Evolutionary conservation across 2,329 filamentous ascomycete genomes (phyloP).

Genomic region (Cercospora sp.): DNA sequence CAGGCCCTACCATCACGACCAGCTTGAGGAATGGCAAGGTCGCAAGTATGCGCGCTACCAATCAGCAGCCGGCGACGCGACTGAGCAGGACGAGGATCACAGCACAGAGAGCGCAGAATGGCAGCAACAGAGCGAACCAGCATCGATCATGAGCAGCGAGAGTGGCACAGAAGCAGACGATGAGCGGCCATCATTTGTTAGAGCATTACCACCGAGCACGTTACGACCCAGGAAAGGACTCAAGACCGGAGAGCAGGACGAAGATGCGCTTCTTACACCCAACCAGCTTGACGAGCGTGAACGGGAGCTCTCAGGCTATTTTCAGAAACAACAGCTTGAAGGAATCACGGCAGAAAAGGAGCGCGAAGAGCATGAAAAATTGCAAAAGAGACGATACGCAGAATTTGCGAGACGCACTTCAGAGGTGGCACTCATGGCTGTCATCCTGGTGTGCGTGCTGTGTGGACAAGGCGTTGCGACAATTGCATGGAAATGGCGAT

Average conservation of each 20-base stretch:
- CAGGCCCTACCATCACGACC: slow-evolving; percentile 34
- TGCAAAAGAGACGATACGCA: slow-evolving; percentile 81
- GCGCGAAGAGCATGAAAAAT: slow-evolving; percentile 56
- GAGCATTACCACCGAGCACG: slow-evolving; percentile 79
- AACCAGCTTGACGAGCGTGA: slow-evolving; percentile 48
- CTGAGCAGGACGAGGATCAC: not conserved
- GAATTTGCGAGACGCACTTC: slow-evolving; percentile 72
- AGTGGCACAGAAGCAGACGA: slow-evolving; percentile 95
- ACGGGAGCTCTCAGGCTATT: slow-evolving; percentile 45
- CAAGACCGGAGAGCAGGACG: slow-evolving; percentile 51
- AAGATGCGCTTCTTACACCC: slow-evolving; percentile 50
- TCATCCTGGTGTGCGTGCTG: slow-evolving; percentile 52
- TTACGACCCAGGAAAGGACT: slow-evolving; percentile 74
- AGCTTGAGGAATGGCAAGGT: slow-evolving; percentile 24
- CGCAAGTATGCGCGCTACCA: slow-evolving; percentile 2
- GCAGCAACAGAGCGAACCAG: slow-evolving; percentile 28
- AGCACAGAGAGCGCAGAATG: slow-evolving; percentile 13
- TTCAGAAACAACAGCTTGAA: slow-evolving; percentile 31
- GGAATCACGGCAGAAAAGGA: slow-evolving; percentile 41
- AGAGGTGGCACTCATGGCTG: slow-evolving; percentile 57
- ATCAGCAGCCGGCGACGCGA: not conserved
- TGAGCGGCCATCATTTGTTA: slow-evolving; percentile 73
- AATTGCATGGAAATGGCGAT: slow-evolving; percentile 39
- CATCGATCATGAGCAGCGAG: slow-evolving; percentile 68
- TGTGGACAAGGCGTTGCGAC: slow-evolving; percentile 38